Conservation (phyloP, 148 eudicot genomes). For the Rhododendron ovatum region DNA sequence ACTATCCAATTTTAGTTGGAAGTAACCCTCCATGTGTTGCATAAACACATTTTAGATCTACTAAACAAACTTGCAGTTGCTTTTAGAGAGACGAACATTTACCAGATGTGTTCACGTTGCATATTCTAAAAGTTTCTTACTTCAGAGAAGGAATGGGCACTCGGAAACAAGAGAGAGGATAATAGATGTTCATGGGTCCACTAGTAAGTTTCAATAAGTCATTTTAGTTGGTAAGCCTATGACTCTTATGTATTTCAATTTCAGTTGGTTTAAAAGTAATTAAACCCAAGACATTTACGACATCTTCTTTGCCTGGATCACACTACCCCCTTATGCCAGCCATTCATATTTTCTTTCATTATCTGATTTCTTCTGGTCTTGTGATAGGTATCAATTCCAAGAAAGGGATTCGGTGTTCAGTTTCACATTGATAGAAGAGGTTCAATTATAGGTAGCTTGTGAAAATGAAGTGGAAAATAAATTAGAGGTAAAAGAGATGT, state of each 20-base stretch:
- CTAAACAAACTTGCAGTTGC: neutral
- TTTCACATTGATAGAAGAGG: neutral
- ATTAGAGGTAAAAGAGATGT: neutral
- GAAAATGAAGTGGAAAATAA: neutral
- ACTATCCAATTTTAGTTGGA: neutral
- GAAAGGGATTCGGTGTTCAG: neutral
- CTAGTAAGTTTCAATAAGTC: neutral
- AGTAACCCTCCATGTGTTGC: neutral
- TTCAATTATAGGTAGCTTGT: neutral
- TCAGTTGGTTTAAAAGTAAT: neutral
- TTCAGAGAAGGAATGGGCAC: neutral
- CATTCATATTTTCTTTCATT: neutral
- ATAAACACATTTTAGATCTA: neutral
- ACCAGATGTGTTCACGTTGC: neutral
- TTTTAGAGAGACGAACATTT: neutral
- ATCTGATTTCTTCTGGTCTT: neutral
- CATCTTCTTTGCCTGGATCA: neutral
- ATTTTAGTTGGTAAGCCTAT: neutral
- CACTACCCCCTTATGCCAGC: neutral
- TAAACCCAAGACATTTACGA: neutral
- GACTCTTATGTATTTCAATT: neutral
- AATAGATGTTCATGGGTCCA: neutral
- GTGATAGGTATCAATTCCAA: neutral
- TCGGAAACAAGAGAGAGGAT: neutral
- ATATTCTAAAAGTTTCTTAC: neutral